A percentile compares a stretch with the other conserved stretches of the same genome.
phyloP scores from a whole-genome alignment of 306 rosid genomes.

The Rosa rugosa region DNA sequence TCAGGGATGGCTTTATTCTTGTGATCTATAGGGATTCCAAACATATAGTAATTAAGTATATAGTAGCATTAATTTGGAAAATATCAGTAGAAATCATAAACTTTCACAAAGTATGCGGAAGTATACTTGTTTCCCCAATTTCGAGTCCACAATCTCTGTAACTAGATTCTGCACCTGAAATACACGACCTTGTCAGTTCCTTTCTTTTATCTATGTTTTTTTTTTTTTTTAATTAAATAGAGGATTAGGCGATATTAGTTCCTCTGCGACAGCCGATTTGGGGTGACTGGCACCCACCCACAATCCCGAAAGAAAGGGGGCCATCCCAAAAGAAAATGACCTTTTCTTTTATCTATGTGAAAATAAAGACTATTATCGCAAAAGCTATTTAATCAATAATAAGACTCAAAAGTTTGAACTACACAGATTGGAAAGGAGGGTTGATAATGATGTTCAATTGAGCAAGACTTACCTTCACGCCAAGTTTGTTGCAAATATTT shows the following conservation, averaged over 20 bases:
- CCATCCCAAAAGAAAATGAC: too few species aligned
- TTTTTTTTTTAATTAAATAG: too few species aligned
- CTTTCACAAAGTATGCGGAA: conserved; percentile 13
- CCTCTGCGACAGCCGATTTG: too few species aligned
- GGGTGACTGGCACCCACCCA: too few species aligned
- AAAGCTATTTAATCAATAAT: conserved; percentile 18
- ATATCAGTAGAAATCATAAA: not conserved
- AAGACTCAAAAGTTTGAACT: not conserved
- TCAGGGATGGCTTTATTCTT: conserved; percentile 80
- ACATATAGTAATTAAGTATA: not conserved
- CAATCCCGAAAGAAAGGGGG: too few species aligned
- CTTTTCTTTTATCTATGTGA: conserved; percentile 14
- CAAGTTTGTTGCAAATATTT: conserved; percentile 70
- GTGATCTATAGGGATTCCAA: conserved; percentile 52
- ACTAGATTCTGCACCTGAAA: conserved; percentile 88
- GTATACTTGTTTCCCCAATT: conserved; percentile 88
- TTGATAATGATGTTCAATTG: not conserved
- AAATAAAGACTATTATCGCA: not conserved
- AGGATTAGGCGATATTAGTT: too few species aligned
- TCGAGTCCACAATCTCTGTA: conserved; percentile 87
- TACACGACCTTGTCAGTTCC: conserved; percentile 19
- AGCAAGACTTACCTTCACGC: conserved; percentile 61
- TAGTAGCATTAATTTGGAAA: not conserved
- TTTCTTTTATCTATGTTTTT: conserved; percentile 13
- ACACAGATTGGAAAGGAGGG: not conserved